Base-by-base conservation (phyloP, 495 filamentous ascomycete species). In the Daldinia bambusicola region DNA sequence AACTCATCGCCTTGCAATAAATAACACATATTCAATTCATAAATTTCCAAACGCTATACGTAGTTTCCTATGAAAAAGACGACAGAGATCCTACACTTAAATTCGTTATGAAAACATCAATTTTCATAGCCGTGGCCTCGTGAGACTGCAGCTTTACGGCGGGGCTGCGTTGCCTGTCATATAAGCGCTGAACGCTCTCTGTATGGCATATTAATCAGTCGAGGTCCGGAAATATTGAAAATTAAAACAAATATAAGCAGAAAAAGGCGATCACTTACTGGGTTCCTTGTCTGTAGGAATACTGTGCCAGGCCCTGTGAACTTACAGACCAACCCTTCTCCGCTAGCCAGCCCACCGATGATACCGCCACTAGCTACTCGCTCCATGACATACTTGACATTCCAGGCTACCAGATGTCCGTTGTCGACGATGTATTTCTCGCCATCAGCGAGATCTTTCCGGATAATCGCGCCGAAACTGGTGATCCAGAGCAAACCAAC, bases 321-420 rank as follows among this genome's bases (percentile, higher is more conserved):
- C 74, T 91, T 95, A 83, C 95, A 99, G 5, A 97, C 94, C 50
- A 97, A 79, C 2, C 95, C 95, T 81, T 99, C 95, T 2, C 87
- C 90, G 2, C 92, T 89, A 36, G 88, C 88, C 20, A 96, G 79
- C 26, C 88, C 87, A 26, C 91, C 94, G 6, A 98, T 90, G 50
- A 99, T 88, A 26, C 95, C 96, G 12, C 95, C 95, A 18, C 90
- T 93, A 0, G 95, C 89, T 10, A 94, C 91, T 8, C 96, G 90
- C 80, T 97, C 93, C 51, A 98, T 88, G 10, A 90, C 82, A 75
- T 98, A 99, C 68, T 96, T 92, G 78, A 92, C 95, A 75, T 98
- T 98, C 95, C 95, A 99, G 4, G 95, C 96, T 0, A 99, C 94
- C 6, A 99, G 83, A 69, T 99, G 94, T 9, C 94, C 95, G 74